Evolutionary conservation across 345 rosid genomes (phyloP), one percentile per base, ranked within the genome.

Genomic region (Acer campestre): DNA sequence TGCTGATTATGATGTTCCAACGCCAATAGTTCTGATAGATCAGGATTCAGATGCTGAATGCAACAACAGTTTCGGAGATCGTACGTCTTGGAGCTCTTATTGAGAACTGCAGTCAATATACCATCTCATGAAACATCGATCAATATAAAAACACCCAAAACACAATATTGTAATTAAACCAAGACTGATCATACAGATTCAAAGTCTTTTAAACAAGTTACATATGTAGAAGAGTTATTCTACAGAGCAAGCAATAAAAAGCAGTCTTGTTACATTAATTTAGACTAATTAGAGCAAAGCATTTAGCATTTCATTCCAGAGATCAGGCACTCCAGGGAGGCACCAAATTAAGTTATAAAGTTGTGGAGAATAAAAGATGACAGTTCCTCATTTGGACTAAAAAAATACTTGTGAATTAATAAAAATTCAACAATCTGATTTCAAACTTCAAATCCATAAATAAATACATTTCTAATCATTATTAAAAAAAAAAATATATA

Each of bases 241-340:
- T 72, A 46, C 78, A 14, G 6, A 20, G 23, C 46, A 35, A 35
- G 4, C 31, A 29, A 29, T 29, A 29, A 29, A 31, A 4, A 23
- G 6, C 7, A 1, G n/a, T 44, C 9, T n/a, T n/a, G 4, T 8
- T 22, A 17, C 7, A 8, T 22, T 35, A 35, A 35, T 25, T 44
- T 65, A 29, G 16, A 38, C 72, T 35, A 3, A 35, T 79, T 74
- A 90, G 77, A 90, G 90, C 46, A 88, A 49, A 7, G 84, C 90
- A 82, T 75, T 82, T 67, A 94, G 79, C 96, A 94, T 91, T 87
- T 94, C 98, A 80, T 93, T 95, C 99, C 98, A 95, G 61, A 81
- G 84, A 75, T 95, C 98, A 0, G 99, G 98, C 20, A 95, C 98
- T 1, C 98, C 99, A 25, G 99, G 99, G 75, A 95, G 94, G 76